Conservation (phyloP, 495 filamentous ascomycete genomes). For the Penicillium nucicola region DNA sequence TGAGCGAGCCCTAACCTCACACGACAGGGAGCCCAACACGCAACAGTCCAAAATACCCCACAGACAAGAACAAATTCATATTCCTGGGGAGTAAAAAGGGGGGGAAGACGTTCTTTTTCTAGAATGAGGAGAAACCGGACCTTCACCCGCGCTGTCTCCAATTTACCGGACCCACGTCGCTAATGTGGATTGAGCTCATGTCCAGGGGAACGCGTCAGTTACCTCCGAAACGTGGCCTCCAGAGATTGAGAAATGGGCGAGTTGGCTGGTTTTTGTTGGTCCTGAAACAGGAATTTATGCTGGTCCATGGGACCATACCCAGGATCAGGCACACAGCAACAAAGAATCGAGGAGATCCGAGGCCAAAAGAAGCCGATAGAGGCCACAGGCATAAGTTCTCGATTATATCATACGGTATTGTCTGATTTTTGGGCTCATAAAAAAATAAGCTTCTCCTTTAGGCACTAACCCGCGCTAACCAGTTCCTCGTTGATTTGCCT, state of each 20-base stretch:
- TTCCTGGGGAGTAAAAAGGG: constrained; percentile 2
- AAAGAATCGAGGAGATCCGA: too few relatives aligned
- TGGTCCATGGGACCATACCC: too few relatives aligned
- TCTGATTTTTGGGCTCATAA: not conserved
- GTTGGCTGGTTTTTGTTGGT: not conserved
- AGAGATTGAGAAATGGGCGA: not conserved
- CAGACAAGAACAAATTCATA: constrained; percentile 16
- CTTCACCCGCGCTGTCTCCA: not conserved
- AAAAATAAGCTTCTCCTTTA: constrained; percentile 6
- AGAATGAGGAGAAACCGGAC: constrained; percentile 2
- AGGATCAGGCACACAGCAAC: too few relatives aligned
- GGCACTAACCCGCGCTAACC: not conserved
- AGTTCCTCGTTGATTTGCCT: not conserved
- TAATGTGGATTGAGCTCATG: constrained; percentile 25
- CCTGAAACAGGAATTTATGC: not conserved
- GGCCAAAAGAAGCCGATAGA: too few relatives aligned
- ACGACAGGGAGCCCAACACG: not conserved
- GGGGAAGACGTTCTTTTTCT: constrained; percentile 2
- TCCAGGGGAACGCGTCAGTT: constrained; percentile 9
- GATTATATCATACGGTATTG: not conserved
- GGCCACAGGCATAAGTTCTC: too few relatives aligned
- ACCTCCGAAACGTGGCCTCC: not conserved
- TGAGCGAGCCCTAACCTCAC: not conserved
- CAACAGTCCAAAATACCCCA: constrained; percentile 10
- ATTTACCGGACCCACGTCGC: constrained; percentile 19